Evolutionary conservation across 1,284 basidiomycete species (phyloP).

Genomic region (Trichosporon sp.): DNA sequence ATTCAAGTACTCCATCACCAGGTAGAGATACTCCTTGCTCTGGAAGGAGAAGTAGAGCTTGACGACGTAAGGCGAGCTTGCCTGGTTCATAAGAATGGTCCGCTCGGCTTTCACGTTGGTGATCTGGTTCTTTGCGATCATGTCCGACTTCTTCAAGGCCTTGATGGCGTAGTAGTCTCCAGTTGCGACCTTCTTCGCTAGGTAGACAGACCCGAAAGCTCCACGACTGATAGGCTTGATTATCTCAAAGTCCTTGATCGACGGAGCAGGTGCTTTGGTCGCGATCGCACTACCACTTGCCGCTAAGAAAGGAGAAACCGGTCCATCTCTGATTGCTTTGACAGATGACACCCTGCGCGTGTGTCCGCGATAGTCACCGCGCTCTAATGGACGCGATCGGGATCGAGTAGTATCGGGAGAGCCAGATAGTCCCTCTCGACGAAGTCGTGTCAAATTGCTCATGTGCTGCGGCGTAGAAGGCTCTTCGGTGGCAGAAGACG

Average conservation of each 20-base stretch:
- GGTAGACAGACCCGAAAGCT: slow-evolving; percentile 96
- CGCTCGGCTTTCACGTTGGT: slow-evolving; percentile 99
- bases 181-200: slow-evolving; percentile 96
- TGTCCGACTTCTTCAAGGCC: slow-evolving; percentile 98
- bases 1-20: slow-evolving; percentile 98
- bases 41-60: slow-evolving; percentile 99
- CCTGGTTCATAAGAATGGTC: slow-evolving; percentile 99
- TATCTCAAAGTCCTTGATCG: slow-evolving; percentile 98
- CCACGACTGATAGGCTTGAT: slow-evolving; percentile 99
- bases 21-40: slow-evolving; percentile 90
- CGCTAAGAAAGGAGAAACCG: slow-evolving; percentile 85
- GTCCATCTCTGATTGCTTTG: slow-evolving; percentile 55
- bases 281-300: slow-evolving; percentile 61
- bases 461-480: neutral
- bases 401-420: neutral
- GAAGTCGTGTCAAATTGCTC: neutral
- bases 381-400: neutral
- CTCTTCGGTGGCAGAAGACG: neutral
- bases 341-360: slow-evolving; percentile 22
- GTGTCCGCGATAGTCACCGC: neutral
- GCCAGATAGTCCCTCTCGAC: neutral
- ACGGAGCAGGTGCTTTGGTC: slow-evolving; percentile 59
- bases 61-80: slow-evolving; percentile 98
- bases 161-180: slow-evolving; percentile 99
- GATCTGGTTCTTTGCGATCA: slow-evolving; percentile 99